Conservation (phyloP, 257 asterid species). For the Penstemon barbatus region DNA sequence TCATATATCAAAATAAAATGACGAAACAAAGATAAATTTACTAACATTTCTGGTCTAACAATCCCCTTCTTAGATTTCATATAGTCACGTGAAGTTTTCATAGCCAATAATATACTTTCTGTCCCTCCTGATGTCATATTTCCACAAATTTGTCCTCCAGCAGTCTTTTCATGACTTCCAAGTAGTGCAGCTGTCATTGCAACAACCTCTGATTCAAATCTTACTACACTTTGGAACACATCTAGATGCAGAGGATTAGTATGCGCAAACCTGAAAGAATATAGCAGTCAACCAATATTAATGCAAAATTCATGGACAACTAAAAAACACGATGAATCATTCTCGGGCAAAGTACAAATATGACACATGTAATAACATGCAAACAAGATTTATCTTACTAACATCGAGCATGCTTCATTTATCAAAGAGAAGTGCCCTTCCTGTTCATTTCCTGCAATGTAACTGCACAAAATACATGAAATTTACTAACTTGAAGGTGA, state of each 20-base stretch:
- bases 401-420: constrained; percentile 97
- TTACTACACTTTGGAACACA: constrained; percentile 89
- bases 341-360: neutral
- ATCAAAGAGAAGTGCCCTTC: constrained; percentile 96
- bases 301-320: neutral
- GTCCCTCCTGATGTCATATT: constrained; percentile 99
- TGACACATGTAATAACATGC: constrained; percentile 14
- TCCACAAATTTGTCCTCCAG: constrained; percentile 92
- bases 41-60: constrained; percentile 88
- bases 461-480: constrained; percentile 49
- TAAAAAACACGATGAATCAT: neutral
- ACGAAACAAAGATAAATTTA: constrained; percentile 19
- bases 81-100: constrained; percentile 90
- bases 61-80: constrained; percentile 87
- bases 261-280: constrained; percentile 83
- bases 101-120: constrained; percentile 90
- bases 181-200: constrained; percentile 93
- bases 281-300: neutral
- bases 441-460: constrained; percentile 84
- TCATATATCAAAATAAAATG: constrained; percentile 15
- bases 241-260: constrained; percentile 94
- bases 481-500: constrained; percentile 26
- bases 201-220: constrained; percentile 93
- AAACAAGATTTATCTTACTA: constrained; percentile 40
- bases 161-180: constrained; percentile 77